Conservation (phyloP, 495 filamentous ascomycete genomes). For the Cenococcum geophilum region DNA sequence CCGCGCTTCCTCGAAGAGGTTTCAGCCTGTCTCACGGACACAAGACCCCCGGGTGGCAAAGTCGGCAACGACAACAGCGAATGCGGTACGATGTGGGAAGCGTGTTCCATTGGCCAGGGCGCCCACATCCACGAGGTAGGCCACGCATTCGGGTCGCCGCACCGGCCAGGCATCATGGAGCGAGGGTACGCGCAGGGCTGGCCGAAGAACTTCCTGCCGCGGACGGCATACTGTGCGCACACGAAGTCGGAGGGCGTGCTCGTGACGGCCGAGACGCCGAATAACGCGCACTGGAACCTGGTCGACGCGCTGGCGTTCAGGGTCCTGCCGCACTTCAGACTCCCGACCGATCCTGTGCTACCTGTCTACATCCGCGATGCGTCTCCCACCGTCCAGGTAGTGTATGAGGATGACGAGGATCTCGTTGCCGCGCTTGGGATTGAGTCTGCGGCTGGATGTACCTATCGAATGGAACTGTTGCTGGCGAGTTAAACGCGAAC, state of each 20-base stretch:
- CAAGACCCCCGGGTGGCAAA: conserved; percentile 31
- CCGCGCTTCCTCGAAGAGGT: conserved; percentile 46
- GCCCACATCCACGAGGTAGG: conserved; percentile 43
- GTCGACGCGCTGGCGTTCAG: conserved; percentile 37
- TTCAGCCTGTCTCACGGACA: conserved; percentile 37
- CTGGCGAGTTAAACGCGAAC: conserved; percentile 34
- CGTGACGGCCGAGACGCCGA: conserved; percentile 17
- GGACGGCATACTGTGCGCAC: conserved; percentile 17
- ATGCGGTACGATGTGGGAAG: conserved; percentile 39
- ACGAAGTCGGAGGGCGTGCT: conserved; percentile 14
- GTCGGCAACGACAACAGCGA: conserved; percentile 42
- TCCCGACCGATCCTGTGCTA: conserved; percentile 33
- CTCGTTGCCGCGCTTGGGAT: conserved; percentile 10
- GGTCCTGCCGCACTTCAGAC: conserved; percentile 36
- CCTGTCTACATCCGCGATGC: conserved; percentile 1
- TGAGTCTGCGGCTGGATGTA: conserved; percentile 23
- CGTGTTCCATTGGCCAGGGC: conserved; percentile 43
- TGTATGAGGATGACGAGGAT: conserved; percentile 18
- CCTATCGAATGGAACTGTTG: conserved; percentile 35
- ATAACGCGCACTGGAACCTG: conserved; percentile 39
- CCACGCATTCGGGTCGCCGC: conserved; percentile 40
- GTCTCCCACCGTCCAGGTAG: background rate
- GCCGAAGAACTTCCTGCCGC: conserved; percentile 37
- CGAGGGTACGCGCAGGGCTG: conserved; percentile 40
- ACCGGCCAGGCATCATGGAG: conserved; percentile 40